These are phyloP conservation scores for Abelmoschus esculentus DNA, from an alignment of 345 rosid genomes.

Conservation along the genomic window DNA sequence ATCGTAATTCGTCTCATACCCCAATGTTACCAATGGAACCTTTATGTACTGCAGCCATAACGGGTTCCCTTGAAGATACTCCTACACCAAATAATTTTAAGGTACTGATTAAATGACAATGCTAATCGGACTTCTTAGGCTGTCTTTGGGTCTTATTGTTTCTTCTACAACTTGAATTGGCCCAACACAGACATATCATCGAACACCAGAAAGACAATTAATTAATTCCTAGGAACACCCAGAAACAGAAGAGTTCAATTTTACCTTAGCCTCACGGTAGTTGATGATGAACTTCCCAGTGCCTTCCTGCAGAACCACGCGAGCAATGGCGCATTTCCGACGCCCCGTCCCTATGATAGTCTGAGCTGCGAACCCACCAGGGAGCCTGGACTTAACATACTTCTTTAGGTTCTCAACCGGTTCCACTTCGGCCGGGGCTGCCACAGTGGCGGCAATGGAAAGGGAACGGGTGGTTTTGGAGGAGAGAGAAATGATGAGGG, in stretches of 20 bases:
- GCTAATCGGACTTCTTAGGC: not conserved
- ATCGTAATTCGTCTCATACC: conserved; percentile 75
- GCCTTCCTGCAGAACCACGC: conserved; percentile 93
- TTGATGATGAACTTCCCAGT: conserved; percentile 77
- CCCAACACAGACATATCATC: not conserved
- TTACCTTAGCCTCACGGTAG: conserved; percentile 80
- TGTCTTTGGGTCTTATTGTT: not conserved
- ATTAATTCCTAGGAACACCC: not conserved
- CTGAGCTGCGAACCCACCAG: conserved; percentile 94
- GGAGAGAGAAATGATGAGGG: conserved; percentile 24
- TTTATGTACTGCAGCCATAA: conserved; percentile 84
- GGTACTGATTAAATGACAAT: too few species aligned
- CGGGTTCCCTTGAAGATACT: conserved; percentile 92
- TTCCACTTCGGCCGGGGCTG: conserved; percentile 32
- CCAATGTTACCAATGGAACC: conserved; percentile 62
- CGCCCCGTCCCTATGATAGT: conserved; percentile 81
- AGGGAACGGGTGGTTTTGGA: conserved; percentile 29
- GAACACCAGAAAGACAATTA: not conserved
- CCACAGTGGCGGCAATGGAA: conserved; percentile 46
- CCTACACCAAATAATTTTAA: conserved; percentile 33
- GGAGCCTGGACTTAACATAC: conserved; percentile 76
- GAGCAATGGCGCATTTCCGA: conserved; percentile 80
- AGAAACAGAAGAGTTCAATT: too few species aligned
- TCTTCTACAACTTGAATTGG: not conserved
- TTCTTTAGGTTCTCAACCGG: conserved; percentile 44